Conservation (phyloP, 805 yeast genomes). For the Priceomyces medius region DNA sequence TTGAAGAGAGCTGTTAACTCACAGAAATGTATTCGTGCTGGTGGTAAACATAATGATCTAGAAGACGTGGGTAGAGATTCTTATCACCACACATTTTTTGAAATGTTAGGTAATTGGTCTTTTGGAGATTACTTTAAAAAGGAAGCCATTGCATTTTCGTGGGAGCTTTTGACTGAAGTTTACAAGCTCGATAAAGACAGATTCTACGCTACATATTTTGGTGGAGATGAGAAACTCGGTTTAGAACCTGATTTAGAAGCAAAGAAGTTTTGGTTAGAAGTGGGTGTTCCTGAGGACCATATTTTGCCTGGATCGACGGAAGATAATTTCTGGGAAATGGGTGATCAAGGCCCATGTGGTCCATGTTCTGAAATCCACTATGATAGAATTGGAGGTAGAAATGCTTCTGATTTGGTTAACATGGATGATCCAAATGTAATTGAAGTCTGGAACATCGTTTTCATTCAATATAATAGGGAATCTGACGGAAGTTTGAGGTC, state of each 20-base stretch:
- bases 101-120: slow-evolving; percentile 99
- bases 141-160: slow-evolving; percentile 84
- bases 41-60: slow-evolving; percentile 97
- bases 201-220: slow-evolving; percentile 93
- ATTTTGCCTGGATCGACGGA: slow-evolving; percentile 86
- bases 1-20: slow-evolving; percentile 91
- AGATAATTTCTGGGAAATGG: slow-evolving; percentile 99
- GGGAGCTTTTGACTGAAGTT: slow-evolving; percentile 87
- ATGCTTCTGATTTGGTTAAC: slow-evolving; percentile 86
- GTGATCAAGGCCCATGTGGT: slow-evolving; percentile 99
- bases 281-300: slow-evolving; percentile 90
- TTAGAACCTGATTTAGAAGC: slow-evolving; percentile 94
- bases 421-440: slow-evolving; percentile 97
- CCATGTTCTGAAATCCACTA: slow-evolving; percentile 98
- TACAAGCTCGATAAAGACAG: slow-evolving; percentile 78
- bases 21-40: slow-evolving; percentile 98
- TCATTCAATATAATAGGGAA: slow-evolving; percentile 96
- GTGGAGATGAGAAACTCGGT: slow-evolving; percentile 82
- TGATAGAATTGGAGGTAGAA: slow-evolving; percentile 98
- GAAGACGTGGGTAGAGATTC: slow-evolving; percentile 99
- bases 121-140: slow-evolving; percentile 98
- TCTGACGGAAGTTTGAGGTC: slow-evolving; percentile 74
- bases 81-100: slow-evolving; percentile 97
- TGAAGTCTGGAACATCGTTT: slow-evolving; percentile 97
- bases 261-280: slow-evolving; percentile 75